Evolutionary conservation across 2,329 filamentous ascomycete genomes (phyloP).

Genomic region (Alternaria burnsii): DNA sequence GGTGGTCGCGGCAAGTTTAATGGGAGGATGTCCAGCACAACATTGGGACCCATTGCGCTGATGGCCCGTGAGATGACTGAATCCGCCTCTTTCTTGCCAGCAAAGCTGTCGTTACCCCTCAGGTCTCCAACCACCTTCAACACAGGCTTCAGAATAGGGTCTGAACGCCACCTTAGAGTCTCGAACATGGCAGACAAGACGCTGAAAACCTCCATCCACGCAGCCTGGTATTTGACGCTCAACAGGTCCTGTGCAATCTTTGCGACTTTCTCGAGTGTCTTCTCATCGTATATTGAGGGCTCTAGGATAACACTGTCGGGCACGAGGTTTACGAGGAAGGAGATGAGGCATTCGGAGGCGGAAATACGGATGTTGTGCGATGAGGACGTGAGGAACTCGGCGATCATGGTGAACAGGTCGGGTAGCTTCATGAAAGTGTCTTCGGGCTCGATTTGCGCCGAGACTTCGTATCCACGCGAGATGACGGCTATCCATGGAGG

Average conservation of each 20-base stretch:
- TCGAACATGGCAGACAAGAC: conserved; percentile 89
- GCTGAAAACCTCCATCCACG: conserved; percentile 94
- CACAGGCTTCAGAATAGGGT: conserved; percentile 78
- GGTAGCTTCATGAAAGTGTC: conserved; percentile 93
- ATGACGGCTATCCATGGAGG: conserved; percentile 97
- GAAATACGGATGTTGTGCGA: conserved; percentile 95
- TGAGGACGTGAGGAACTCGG: conserved; percentile 82
- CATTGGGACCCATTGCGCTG: conserved; percentile 86
- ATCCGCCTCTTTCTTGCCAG: conserved; percentile 94
- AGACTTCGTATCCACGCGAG: conserved; percentile 92
- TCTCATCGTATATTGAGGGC: conserved; percentile 92
- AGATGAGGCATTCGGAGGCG: conserved; percentile 92
- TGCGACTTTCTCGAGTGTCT: conserved; percentile 81
- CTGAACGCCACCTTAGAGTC: conserved; percentile 81
- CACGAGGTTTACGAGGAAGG: conserved; percentile 89
- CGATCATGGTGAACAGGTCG: conserved; percentile 80
- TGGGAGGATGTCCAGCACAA: conserved; percentile 82
- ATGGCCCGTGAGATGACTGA: conserved; percentile 88
- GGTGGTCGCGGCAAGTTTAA: conserved; percentile 83
- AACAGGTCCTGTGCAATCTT: conserved; percentile 77
- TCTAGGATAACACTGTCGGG: conserved; percentile 84
- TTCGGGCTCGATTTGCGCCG: conserved; percentile 84
- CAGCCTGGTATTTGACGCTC: conserved; percentile 89
- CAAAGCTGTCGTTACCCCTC: conserved; percentile 85
- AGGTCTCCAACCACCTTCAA: conserved; percentile 85